Evolutionary conservation across 495 filamentous ascomycete genomes (phyloP).

Genomic region (Hypoxylon perforatum): DNA sequence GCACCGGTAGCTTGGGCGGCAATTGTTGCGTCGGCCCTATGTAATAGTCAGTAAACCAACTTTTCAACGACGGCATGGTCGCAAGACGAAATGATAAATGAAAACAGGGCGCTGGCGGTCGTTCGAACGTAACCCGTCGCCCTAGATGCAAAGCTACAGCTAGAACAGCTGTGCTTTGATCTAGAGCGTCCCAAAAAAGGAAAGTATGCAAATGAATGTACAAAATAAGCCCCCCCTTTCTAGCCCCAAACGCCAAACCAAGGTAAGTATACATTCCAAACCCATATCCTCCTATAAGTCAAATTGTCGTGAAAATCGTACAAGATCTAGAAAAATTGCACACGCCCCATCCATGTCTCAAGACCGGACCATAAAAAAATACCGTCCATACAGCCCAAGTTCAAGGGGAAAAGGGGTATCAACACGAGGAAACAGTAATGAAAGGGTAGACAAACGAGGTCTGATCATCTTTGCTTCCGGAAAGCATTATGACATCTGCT

Average conservation of each 20-base stretch:
- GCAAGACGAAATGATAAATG: not conserved
- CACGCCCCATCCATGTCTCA: constrained; percentile 7
- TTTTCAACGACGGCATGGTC: not conserved
- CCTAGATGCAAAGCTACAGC: constrained; percentile 60
- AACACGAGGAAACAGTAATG: constrained; percentile 39
- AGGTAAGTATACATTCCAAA: not conserved
- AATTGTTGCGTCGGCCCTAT: constrained; percentile 71
- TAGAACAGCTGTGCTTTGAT: constrained; percentile 48
- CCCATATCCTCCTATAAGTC: not conserved
- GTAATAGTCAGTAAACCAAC: constrained; percentile 27
- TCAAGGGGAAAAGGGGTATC: constrained; percentile 23
- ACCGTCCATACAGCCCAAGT: not conserved
- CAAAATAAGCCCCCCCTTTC: constrained; percentile 16
- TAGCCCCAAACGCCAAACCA: constrained; percentile 8
- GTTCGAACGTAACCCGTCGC: constrained; percentile 67
- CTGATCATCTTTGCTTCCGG: constrained; percentile 94
- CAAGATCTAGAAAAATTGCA: constrained; percentile 8
- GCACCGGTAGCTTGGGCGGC: constrained; percentile 91
- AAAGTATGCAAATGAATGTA: constrained; percentile 32
- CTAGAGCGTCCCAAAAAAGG: constrained; percentile 51
- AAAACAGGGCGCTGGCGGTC: constrained; percentile 4
- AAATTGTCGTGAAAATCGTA: constrained; percentile 12
- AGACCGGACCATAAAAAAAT: constrained; percentile 2
- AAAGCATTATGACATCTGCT: constrained; percentile 98
- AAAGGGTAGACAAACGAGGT: constrained; percentile 79